Percentiles rank a stretch among this genome's conserved stretches.
Conservation (phyloP, 129 eudicot genomes). For the Flaveria robusta region DNA sequence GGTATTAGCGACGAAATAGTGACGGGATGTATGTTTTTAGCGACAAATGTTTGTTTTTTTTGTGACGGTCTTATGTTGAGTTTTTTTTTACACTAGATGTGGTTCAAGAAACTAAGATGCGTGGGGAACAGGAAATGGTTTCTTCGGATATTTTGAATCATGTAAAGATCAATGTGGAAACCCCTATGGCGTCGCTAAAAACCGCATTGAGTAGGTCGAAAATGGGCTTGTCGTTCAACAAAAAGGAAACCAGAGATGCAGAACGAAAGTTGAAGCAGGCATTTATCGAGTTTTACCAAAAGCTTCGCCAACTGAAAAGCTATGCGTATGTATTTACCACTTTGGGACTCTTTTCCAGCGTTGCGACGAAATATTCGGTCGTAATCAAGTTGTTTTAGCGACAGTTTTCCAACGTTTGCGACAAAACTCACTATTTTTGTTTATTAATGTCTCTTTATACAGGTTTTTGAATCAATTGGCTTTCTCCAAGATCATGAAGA, state of each 20-base stretch:
- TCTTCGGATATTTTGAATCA: constrained; percentile 45
- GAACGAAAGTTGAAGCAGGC: constrained; percentile 47
- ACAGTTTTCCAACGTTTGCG: neutral
- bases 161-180: constrained; percentile 48
- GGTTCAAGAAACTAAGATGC: constrained; percentile 18
- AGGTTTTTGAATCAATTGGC: constrained; percentile 69
- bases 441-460: neutral
- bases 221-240: constrained; percentile 34
- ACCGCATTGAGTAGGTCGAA: constrained; percentile 38
- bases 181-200: constrained; percentile 43
- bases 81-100: constrained; percentile 5
- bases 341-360: neutral
- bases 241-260: constrained; percentile 44
- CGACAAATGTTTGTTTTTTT: neutral
- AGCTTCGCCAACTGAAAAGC: constrained; percentile 55
- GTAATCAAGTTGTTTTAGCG: neutral
- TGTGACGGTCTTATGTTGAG: neutral
- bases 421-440: neutral
- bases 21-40: neutral
- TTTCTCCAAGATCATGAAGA: constrained; percentile 75
- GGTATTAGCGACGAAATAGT: neutral
- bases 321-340: constrained; percentile 37
- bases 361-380: neutral
- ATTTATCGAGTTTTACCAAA: constrained; percentile 48
- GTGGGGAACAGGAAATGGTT: constrained; percentile 32